Evolutionary conservation across 2,329 filamentous ascomycete species (phyloP), one percentile per base, ranked within the genome.

Genomic region (Scedosporium minutisporum): DNA sequence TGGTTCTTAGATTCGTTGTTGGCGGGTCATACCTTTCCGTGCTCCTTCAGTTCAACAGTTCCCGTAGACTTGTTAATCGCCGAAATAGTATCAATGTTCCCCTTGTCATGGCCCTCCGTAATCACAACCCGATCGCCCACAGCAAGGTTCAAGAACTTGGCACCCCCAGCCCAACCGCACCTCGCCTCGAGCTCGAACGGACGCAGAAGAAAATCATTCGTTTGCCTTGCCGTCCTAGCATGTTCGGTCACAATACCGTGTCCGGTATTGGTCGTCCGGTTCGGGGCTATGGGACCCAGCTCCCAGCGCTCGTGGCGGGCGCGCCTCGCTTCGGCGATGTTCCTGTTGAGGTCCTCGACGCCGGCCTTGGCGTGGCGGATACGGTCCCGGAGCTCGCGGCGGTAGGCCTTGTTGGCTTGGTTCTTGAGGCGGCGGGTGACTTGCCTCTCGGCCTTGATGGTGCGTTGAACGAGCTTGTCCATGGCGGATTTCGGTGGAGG

Each of bases 41-140:
- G 68, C 25, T 81, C 83, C 65, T 85, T 79, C 53, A 93, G 75
- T n/a, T 75, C 79, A 57, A 91, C 77, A 65, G 82, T 81, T 65
- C 85, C 87, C 57, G 75, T 77, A 10, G 80, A 74, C 4, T 70
- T 65, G 66, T 85, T 76, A 57, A 96, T 77, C 1, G 77, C 73
- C 64, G 72, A 74, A 55, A 97, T 84, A n/a, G 78, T 77, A 60
- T 90, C 90, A 74, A 99, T 95, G 77, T 88, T 90, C 69, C 92
- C 92, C 77, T 87, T 89, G 70, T 95, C 89, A 42, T 82, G 82
- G 7, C 93, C 93, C 65, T 88, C 85, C 62, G 91, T 76, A 64
- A 97, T 77, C 61, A 93, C 90, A 38, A 97, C 92, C 64, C 95
- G 84, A 75, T 97, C 95, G 6, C 87, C 86, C 3, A 76, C 71